Evolutionary conservation across 192 early-diverging fungal species (phyloP), one percentile per base, ranked within the genome.

Genomic region (Spizellomyces sp.): DNA sequence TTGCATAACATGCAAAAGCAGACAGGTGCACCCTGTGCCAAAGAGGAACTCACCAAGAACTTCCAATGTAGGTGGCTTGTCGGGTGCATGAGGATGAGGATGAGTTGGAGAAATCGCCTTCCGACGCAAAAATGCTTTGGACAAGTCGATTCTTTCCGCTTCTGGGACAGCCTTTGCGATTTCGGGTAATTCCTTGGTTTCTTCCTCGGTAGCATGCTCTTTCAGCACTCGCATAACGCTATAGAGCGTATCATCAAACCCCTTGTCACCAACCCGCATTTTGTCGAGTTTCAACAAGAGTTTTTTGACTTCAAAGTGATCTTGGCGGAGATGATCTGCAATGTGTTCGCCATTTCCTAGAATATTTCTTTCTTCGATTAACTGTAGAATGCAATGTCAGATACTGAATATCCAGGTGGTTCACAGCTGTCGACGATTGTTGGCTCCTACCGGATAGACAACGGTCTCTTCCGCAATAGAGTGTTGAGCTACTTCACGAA

Each of bases 121-220:
- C 9, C 45, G 15, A 14, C 57, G 41, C 45, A 70, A 15, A 55
- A 70, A 70, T 9, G 21, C 36, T 62, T 27, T 22, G 22, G 44
- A 48, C 8, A 70, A 27, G 17, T 60, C 45, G 47, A 70, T 62
- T 8, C 69, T 58, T 36, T 62, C 69, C 45, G 44, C 12, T 22
- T 56, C 56, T 9, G 9, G 8, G 19, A 57, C 6, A 9, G 8
- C 41, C 48, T 70, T 70, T 6, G 69, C 60, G 9, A 70, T 58
- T 4, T 21, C 67, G 36, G 69, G 69, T 8, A 70, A 45, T 15
- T 70, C 44, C 27, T 62, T 64, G 69, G 59, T 70, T 19, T 70
- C 69, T 41, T 70, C 69, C 69, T 70, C 69, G 2, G 60, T 47
- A 22, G 69, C 69, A 50, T 70, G 69, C n/a, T n/a, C 59, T 19